Percentiles rank a stretch among this genome's conserved stretches.
phyloP scores from a whole-genome alignment of 208 protist species.

The Acanthamoeba triangularis region DNA sequence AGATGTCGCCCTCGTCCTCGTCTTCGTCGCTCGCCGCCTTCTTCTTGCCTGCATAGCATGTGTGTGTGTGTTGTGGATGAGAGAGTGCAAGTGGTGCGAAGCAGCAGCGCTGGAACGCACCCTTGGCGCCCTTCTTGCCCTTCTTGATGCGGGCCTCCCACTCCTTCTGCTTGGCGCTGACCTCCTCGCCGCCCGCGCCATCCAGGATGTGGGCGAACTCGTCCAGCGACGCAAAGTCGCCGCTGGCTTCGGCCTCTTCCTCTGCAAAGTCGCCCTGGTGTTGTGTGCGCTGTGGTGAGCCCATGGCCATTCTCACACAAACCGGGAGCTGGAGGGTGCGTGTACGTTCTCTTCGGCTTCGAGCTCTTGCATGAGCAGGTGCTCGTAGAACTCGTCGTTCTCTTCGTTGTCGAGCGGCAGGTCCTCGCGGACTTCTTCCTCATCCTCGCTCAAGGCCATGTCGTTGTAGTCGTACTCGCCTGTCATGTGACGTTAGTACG shows the following conservation, averaged over 20 bases:
- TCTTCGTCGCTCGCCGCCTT: neutral
- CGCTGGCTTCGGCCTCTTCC: neutral
- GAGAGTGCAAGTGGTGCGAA: no score
- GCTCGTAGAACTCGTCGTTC: constrained; percentile 72
- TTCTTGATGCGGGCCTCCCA: constrained; percentile 66
- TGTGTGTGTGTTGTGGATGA: neutral
- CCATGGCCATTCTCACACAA: neutral
- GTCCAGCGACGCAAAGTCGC: constrained; percentile 65
- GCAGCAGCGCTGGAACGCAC: neutral
- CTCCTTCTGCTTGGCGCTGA: constrained; percentile 35
- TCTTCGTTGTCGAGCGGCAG: constrained; percentile 18
- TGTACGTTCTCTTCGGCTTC: constrained; percentile 39
- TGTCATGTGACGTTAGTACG: neutral
- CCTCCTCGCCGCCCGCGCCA: constrained; percentile 11
- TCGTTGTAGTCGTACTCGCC: constrained; percentile 75
- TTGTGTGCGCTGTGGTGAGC: neutral
- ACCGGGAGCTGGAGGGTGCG: neutral
- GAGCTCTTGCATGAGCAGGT: constrained; percentile 66
- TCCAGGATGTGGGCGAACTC: constrained; percentile 68
- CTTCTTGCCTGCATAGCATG: neutral
- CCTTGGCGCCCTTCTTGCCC: neutral
- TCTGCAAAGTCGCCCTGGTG: constrained; percentile 11
- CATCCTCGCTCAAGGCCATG: constrained; percentile 50
- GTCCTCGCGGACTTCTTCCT: constrained; percentile 46
- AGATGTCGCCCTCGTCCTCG: constrained; percentile 33